phyloP scores from a whole-genome alignment of 495 filamentous ascomycete species.

The Penicillium flavigenum region DNA sequence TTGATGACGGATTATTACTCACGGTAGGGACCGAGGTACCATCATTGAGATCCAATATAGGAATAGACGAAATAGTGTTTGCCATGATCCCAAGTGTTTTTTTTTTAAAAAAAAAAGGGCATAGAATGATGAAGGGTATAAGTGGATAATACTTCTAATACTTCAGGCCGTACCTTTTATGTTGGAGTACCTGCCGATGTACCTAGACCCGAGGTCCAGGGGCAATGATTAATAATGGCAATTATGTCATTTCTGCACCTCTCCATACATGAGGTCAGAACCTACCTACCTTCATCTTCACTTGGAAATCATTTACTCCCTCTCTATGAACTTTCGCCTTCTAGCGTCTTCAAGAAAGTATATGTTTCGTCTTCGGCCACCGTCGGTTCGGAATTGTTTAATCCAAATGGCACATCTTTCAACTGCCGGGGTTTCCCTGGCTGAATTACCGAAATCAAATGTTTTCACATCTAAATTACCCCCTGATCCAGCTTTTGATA shows the following conservation, averaged over 20 bases:
- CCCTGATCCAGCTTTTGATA: slow-evolving; percentile 75
- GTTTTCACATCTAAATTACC: slow-evolving; percentile 77
- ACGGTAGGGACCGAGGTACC: slow-evolving; percentile 73
- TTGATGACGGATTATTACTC: slow-evolving; percentile 21
- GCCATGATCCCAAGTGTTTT: slow-evolving; percentile 15
- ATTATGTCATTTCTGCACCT: slow-evolving; percentile 25
- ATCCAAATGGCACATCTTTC: slow-evolving; percentile 55
- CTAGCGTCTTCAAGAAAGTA: slow-evolving; percentile 11
- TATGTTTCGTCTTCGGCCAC: slow-evolving; percentile 27
- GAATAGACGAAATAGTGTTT: slow-evolving; percentile 36
- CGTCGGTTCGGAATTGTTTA: slow-evolving; percentile 24
- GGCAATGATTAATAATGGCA: slow-evolving; percentile 21
- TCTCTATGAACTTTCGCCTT: slow-evolving; percentile 17
- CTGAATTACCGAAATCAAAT: slow-evolving; percentile 81
- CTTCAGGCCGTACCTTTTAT: too few relatives aligned
- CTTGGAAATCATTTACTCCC: background rate
- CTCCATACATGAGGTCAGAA: background rate
- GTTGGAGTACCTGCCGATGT: too few relatives aligned
- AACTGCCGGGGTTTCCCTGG: slow-evolving; percentile 48
- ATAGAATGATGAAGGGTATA: background rate
- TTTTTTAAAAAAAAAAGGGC: too few relatives aligned
- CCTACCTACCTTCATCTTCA: background rate
- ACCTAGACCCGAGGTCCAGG: too few relatives aligned
- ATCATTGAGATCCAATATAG: slow-evolving; percentile 64
- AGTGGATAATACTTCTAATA: background rate